Percentiles rank a stretch among this genome's conserved stretches.
Conservation (phyloP, 139 green algal species). For the Chlamydomonas applanata region DNA sequence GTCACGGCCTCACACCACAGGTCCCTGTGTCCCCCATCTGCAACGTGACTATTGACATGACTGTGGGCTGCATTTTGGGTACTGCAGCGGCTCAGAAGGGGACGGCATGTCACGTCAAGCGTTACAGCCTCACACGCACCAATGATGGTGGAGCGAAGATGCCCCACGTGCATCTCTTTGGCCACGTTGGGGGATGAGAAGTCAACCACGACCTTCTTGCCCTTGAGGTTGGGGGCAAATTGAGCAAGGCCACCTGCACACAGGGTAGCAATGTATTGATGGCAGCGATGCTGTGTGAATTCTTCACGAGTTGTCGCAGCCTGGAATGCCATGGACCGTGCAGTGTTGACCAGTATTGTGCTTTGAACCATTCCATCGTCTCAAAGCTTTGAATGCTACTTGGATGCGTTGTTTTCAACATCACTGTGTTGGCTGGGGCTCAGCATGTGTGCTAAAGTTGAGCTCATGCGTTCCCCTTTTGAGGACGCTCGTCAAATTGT, state of each 20-base stretch:
- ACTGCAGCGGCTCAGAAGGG: background rate
- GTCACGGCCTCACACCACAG: no score
- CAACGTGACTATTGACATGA: background rate
- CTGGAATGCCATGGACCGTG: no score
- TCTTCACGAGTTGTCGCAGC: no score
- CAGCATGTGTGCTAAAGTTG: no score
- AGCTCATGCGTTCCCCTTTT: no score
- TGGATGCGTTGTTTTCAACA: no score
- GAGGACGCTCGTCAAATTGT: no score
- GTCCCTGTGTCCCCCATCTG: background rate
- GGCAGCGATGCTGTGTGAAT: no score
- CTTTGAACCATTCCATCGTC: no score
- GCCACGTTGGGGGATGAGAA: slow-evolving; percentile 98
- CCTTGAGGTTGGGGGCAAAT: slow-evolving; percentile 15
- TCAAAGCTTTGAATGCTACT: no score
- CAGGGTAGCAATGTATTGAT: background rate
- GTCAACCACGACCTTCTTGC: slow-evolving; percentile 81
- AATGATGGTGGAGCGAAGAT: slow-evolving; percentile 97
- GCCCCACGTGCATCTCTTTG: slow-evolving; percentile 99
- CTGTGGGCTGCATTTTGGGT: background rate
- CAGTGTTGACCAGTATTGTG: no score
- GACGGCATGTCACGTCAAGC: background rate
- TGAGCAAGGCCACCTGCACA: slow-evolving; percentile 18
- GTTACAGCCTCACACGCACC: slow-evolving; percentile 57
- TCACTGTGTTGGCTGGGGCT: no score